Evolutionary conservation across 139 green algal species (phyloP), one percentile per base, ranked within the genome.

Genomic region (Dunaliella primolecta): DNA sequence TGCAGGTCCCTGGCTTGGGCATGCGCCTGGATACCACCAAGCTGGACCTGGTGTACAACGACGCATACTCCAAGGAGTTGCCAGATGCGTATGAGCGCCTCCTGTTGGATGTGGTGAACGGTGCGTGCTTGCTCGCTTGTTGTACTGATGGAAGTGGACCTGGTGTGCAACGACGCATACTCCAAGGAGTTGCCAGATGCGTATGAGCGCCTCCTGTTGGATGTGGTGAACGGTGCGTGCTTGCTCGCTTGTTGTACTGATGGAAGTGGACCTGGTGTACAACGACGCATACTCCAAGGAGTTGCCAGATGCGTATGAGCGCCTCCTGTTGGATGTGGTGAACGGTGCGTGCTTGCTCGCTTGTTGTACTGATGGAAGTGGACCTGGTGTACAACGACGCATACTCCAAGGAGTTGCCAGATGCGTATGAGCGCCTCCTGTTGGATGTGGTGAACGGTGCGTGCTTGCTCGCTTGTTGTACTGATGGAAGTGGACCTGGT

Each of bases 201-300:
- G 0, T 99, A 99, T 86, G 97, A 99, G 93, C 46, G 97, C 1
- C 92, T 99, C 83, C 96, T 99, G 83, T 91, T 99, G 84, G 97
- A 99, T 89, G 97, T 97, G 27, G 94, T 99, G 74, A 97, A 99
- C 78, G 97, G 91, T 93, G 78, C 24, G 96, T 80, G 64, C 29
- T n/a, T n/a, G n/a, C n/a, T n/a, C n/a, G n/a, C n/a, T n/a, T n/a
- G n/a, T n/a, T n/a, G n/a, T n/a, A n/a, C n/a, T n/a, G n/a, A n/a
- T n/a, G n/a, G n/a, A n/a, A n/a, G n/a, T 99, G 56, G 95, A 99
- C 93, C 93, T 99, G 46, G 92, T 94, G 37, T 99, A 99, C 92
- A 91, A 94, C 38, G 64, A 56, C 2, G 36, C 86, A 2, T 94
- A 89, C 57, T 87, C 92, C 31, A 86, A 83, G 35, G 90, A 96